A percentile compares a stretch with the other conserved stretches of the same genome.
Conservation (phyloP, 1,139 yeast species). For the Yamadazyma jaroonii region DNA sequence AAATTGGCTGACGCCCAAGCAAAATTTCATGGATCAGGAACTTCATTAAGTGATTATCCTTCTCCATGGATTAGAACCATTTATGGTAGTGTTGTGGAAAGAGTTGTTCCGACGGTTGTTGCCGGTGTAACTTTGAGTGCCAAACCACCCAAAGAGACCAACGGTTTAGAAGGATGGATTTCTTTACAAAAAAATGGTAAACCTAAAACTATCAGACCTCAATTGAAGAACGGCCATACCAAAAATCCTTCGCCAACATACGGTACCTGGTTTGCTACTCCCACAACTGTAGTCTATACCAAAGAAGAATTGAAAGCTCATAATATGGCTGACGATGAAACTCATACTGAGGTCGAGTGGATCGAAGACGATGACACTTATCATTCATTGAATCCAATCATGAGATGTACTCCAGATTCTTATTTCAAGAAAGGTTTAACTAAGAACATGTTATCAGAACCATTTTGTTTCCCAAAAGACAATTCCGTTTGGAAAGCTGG, state of each 20-base stretch:
- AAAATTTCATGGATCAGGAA: constrained; percentile 10
- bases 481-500: constrained; percentile 53
- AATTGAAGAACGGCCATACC: constrained; percentile 67
- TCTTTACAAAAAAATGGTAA: constrained; percentile 71
- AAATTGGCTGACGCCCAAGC: constrained; percentile 12
- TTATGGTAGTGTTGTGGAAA: constrained; percentile 51
- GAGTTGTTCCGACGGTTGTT: constrained; percentile 78
- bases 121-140: constrained; percentile 80
- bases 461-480: constrained; percentile 81
- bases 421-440: constrained; percentile 66
- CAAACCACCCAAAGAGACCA: constrained; percentile 62
- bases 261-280: constrained; percentile 73
- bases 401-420: constrained; percentile 80
- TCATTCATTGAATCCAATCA: constrained; percentile 67
- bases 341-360: constrained; percentile 50
- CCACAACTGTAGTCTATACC: constrained; percentile 52
- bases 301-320: constrained; percentile 68
- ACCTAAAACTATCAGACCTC: constrained; percentile 78
- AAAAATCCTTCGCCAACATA: constrained; percentile 69
- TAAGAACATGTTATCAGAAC: constrained; percentile 56
- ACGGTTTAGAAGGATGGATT: constrained; percentile 80
- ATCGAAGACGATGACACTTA: constrained; percentile 69
- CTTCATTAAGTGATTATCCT: constrained; percentile 21
- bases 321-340: constrained; percentile 60
- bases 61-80: constrained; percentile 77